Evolutionary conservation across 106 monocot species (phyloP).

Genomic region (Phalaenopsis aphrodite): DNA sequence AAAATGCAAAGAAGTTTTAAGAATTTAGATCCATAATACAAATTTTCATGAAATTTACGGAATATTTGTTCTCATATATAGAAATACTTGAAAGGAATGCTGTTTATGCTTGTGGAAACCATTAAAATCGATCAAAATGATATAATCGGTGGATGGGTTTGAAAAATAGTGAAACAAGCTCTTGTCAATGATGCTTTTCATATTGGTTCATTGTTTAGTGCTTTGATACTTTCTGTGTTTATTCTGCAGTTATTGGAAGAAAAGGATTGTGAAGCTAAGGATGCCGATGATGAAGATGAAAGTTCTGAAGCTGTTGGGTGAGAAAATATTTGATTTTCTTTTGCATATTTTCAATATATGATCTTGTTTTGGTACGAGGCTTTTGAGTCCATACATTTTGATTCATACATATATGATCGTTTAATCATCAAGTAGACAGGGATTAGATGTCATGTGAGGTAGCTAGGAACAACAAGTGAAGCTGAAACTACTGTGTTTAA

Average conservation of each 20-base stretch:
- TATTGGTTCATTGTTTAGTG: not conserved
- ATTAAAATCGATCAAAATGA: not conserved
- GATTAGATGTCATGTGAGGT: not conserved
- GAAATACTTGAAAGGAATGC: not conserved
- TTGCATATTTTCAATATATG: not conserved
- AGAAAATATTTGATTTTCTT: not conserved
- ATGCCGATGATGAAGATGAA: constrained; percentile 28
- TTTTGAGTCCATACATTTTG: not conserved
- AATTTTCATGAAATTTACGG: not conserved
- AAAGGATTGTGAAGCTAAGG: constrained; percentile 60
- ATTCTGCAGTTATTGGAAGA: constrained; percentile 74
- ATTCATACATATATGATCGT: not conserved
- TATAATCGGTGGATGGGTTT: not conserved
- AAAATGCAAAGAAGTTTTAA: not conserved
- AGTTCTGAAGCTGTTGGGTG: constrained; percentile 29
- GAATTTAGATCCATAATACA: not conserved
- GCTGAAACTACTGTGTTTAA: not conserved
- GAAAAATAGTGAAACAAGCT: not conserved
- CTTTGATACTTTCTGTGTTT: not conserved
- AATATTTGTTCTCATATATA: not conserved
- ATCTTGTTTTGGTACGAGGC: not conserved
- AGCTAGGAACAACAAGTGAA: not conserved
- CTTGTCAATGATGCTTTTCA: constrained; percentile 4
- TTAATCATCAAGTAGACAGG: not conserved
- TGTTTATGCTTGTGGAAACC: not conserved